Base-by-base conservation (phyloP, 805 yeast species). In the Saturnispora sanitii region DNA sequence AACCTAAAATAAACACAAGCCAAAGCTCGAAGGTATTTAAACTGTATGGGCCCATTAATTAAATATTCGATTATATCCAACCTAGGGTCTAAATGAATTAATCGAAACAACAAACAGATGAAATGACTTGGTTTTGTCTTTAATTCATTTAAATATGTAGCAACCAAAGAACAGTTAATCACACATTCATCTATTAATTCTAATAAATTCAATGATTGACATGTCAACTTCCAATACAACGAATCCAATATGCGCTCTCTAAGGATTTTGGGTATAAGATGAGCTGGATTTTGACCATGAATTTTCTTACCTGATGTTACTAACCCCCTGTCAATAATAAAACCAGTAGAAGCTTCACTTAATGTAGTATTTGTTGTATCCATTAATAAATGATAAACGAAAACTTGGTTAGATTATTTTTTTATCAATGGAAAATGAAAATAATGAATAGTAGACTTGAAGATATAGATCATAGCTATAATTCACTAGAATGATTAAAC, bases 11-110 rank as follows among this genome's bases (percentile, higher is more conserved):
- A 88, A n/a, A 82, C 52, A 25, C 88, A 67, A 1, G 78, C 73
- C 41, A 90, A 55, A 1, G 83, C 80, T 1, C 82, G 75, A 37
- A 85, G 58, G 53, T 86, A 87, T 58, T 85, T 84, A 69, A 88
- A 88, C 41, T 79, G 76, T 37, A 66, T 61, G 50, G 88, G 92
- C 2, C 57, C 57, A n/a, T 16, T 28, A 11, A 81, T 60, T 46
- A 73, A 69, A 40, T 76, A 69, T 15, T 62, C 53, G 2, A 83
- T 53, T 4, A 84, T 73, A 4, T 75, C 82, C 9, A 54, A 51
- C 1, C 68, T 16, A 0, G 96, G 96, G 46, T 75, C 75, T 15
- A 92, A 58, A 57, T 90, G 94, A 4, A 88, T 65, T 43, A 90
- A 56, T 47, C 90, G 77, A 52, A 85, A 74, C 26, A 86, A 57